A percentile compares a stretch with the other conserved stretches of the same genome.
These are phyloP conservation scores for Ophiocytium majus DNA, from an alignment of 352 stramenopile species.

Conservation along the genomic window DNA sequence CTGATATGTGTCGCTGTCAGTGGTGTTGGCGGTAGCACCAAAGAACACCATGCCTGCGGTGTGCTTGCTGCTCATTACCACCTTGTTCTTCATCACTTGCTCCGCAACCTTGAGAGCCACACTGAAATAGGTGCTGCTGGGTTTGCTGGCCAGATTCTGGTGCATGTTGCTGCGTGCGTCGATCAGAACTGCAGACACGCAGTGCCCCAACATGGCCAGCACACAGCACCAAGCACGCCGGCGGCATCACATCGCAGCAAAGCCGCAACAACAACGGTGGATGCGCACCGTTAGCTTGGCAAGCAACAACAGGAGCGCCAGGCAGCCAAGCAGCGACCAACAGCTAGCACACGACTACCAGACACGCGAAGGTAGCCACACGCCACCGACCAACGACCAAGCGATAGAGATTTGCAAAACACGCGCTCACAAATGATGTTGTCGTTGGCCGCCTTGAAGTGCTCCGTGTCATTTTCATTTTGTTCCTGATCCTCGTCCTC, in stretches of 20 bases:
- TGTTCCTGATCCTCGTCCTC: constrained; percentile 33
- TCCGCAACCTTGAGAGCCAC: constrained; percentile 35
- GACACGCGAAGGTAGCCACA: too few relatives aligned
- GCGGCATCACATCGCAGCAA: not conserved
- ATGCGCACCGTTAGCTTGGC: not conserved
- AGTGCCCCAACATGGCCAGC: not conserved
- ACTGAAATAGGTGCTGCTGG: constrained; percentile 22
- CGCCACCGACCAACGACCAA: too few relatives aligned
- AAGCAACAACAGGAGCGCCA: too few relatives aligned
- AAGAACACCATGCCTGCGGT: constrained; percentile 49
- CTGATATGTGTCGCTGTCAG: not conserved
- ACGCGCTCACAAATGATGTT: constrained; percentile 34
- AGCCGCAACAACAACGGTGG: not conserved
- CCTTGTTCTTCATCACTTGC: constrained; percentile 54
- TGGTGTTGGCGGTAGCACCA: not conserved
- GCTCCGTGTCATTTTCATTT: not conserved
- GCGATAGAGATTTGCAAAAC: not conserved
- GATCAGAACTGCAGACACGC: constrained; percentile 26
- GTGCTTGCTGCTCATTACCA: constrained; percentile 46
- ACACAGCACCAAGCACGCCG: not conserved
- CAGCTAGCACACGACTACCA: too few relatives aligned
- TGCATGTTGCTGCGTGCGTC: constrained; percentile 49
- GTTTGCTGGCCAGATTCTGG: constrained; percentile 1
- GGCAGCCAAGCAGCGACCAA: too few relatives aligned
- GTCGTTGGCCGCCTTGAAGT: constrained; percentile 35